phyloP scores from a whole-genome alignment of 2,329 filamentous ascomycete genomes.

The Fusarium fujikuroi region DNA sequence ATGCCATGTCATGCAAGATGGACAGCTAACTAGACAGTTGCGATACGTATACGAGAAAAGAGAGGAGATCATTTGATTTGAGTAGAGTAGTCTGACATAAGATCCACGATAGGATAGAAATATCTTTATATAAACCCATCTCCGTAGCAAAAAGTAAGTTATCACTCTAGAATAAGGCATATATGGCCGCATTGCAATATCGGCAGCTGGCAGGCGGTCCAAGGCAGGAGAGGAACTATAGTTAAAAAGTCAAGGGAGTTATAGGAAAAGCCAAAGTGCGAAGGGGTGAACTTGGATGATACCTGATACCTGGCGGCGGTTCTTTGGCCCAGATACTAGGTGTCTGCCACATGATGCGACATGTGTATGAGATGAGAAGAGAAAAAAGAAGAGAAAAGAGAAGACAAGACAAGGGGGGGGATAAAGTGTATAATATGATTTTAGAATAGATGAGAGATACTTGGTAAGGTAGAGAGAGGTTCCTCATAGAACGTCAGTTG shows the following conservation, averaged over 20 bases:
- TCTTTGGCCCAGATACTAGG: neutral
- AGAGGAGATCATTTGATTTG: neutral
- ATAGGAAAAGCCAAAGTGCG: neutral
- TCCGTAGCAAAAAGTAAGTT: neutral
- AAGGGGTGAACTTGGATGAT: conserved; percentile 5
- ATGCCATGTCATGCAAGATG: neutral
- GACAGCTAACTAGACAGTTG: neutral
- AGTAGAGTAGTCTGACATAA: neutral
- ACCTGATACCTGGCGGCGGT: neutral
- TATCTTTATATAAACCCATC: neutral
- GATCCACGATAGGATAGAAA: neutral
- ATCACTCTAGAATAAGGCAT: neutral
- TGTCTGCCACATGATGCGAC: neutral
- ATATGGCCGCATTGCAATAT: neutral
- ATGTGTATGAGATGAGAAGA: neutral
- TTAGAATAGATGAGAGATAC: neutral
- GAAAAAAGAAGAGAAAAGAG: neutral
- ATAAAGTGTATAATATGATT: neutral
- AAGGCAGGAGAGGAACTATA: neutral
- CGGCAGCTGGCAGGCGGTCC: neutral
- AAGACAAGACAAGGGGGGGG: too few relatives aligned
- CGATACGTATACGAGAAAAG: neutral
- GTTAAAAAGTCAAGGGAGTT: neutral
- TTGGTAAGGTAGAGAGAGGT: neutral
- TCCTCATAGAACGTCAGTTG: neutral